phyloP scores from a whole-genome alignment of 345 rosid genomes.

The Syzygium aqueum region DNA sequence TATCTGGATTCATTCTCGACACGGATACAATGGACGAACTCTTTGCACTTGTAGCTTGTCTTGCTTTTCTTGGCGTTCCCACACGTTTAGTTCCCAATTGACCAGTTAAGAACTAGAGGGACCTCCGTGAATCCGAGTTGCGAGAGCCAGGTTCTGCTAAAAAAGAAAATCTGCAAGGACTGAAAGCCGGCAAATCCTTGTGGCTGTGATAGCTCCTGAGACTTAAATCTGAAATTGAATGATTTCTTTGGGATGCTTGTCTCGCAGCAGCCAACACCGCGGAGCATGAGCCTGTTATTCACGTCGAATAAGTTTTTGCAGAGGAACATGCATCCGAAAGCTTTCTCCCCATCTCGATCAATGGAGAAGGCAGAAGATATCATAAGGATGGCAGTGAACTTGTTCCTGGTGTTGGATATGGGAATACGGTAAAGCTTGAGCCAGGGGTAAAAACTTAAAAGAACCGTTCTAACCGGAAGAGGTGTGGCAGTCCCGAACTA shows the following conservation, averaged over 20 bases:
- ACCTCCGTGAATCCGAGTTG: background rate
- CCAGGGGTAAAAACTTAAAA: background rate
- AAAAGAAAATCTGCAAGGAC: conserved; percentile 12
- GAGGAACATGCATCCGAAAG: background rate
- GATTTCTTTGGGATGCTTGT: background rate
- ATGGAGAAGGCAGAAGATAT: background rate
- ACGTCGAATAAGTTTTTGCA: background rate
- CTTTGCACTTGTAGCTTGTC: background rate
- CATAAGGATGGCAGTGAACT: background rate
- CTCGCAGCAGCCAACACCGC: conserved; percentile 2
- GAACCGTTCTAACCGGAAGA: background rate
- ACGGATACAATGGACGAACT: background rate
- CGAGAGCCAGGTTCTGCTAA: background rate
- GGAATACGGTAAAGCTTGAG: background rate
- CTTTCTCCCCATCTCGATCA: background rate
- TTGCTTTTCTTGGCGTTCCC: background rate
- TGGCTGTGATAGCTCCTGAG: background rate
- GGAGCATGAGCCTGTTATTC: background rate
- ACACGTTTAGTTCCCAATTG: background rate
- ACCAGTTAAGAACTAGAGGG: conserved; percentile 19
- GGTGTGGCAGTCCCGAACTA: background rate
- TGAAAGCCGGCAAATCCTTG: background rate
- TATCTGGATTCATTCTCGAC: background rate
- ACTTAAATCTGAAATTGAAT: background rate
- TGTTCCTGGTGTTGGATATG: background rate